Conservation (phyloP, 805 yeast genomes). For the Vanderwaltozyma polyspora region DNA sequence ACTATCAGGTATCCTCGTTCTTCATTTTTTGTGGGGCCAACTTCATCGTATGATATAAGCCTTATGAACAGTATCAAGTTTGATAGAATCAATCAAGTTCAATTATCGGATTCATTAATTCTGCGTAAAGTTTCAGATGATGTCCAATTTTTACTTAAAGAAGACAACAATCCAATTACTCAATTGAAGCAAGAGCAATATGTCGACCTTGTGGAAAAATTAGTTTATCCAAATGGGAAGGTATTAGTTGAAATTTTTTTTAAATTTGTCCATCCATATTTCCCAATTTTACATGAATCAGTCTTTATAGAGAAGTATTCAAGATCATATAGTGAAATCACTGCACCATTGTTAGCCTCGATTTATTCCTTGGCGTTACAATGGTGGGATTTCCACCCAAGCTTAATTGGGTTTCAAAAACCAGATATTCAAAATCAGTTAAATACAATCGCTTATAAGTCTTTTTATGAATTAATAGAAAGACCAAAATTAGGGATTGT, state of each 20-base stretch:
- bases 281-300: constrained; percentile 82
- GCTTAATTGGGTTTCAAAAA: constrained; percentile 59
- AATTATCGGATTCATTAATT: constrained; percentile 51
- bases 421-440: constrained; percentile 61
- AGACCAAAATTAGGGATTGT: constrained; percentile 87
- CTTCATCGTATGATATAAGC: constrained; percentile 69
- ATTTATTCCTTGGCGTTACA: constrained; percentile 81
- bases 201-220: constrained; percentile 71
- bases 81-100: constrained; percentile 72
- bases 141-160: constrained; percentile 67
- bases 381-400: constrained; percentile 80
- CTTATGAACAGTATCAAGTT: constrained; percentile 53
- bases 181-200: constrained; percentile 61
- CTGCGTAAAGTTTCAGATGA: constrained; percentile 70
- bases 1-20: constrained; percentile 74
- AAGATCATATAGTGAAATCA: constrained; percentile 81
- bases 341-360: constrained; percentile 84
- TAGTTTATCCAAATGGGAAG: constrained; percentile 89
- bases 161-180: constrained; percentile 64
- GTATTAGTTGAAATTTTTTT: constrained; percentile 70
- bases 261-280: constrained; percentile 78
- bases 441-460: constrained; percentile 52
- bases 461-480: constrained; percentile 62
- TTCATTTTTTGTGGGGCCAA: constrained; percentile 78
- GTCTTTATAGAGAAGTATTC: constrained; percentile 87